Evolutionary conservation across 176 grass and related monocot species (phyloP).

Genomic region (Chrysopogon serrulatus): DNA sequence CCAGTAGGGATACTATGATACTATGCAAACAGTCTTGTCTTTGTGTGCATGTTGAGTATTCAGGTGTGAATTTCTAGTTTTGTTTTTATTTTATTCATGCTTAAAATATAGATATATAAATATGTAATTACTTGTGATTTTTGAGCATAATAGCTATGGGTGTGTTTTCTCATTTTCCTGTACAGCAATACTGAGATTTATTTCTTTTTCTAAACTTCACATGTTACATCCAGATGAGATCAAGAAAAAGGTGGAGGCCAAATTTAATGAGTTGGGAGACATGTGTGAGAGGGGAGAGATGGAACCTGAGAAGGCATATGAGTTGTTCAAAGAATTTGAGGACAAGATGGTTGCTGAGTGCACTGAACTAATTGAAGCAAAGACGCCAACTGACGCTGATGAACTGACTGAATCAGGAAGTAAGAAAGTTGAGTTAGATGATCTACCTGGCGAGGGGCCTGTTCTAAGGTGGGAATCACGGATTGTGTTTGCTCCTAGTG

Average conservation of each 20-base stretch:
- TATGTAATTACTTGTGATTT: background rate
- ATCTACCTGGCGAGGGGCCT: slow-evolving; percentile 87
- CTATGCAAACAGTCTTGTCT: background rate
- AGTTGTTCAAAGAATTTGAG: slow-evolving; percentile 91
- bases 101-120: background rate
- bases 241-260: slow-evolving; percentile 82
- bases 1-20: background rate
- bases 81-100: background rate
- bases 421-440: slow-evolving; percentile 59
- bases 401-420: slow-evolving; percentile 31
- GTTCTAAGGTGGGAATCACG: slow-evolving; percentile 87
- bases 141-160: background rate
- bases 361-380: slow-evolving; percentile 50
- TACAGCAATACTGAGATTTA: background rate
- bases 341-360: slow-evolving; percentile 68
- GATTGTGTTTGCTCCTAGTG: slow-evolving; percentile 83
- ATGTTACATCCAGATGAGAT: slow-evolving; percentile 68
- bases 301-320: slow-evolving; percentile 81
- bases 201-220: slow-evolving; percentile 11
- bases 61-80: background rate
- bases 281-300: slow-evolving; percentile 78
- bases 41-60: background rate
- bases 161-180: background rate
- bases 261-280: slow-evolving; percentile 78
- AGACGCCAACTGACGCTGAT: slow-evolving; percentile 40